Percentiles rank a stretch among this genome's conserved stretches.
Conservation (phyloP, 371 early-diverging fungal genomes). For the Mortierella sp. region DNA sequence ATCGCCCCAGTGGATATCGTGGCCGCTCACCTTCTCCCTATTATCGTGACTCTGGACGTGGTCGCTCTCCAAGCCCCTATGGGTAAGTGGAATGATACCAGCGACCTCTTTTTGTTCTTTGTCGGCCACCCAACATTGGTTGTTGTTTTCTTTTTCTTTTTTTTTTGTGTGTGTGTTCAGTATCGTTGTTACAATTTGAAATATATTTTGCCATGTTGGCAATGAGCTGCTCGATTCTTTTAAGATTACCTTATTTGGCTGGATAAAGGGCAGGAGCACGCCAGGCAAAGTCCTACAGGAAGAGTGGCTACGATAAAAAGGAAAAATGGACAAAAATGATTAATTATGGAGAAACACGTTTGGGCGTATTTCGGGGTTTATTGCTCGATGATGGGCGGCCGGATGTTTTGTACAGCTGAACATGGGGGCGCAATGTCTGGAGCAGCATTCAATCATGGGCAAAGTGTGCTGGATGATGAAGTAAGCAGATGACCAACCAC, state of each 20-base stretch:
- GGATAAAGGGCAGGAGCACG: slow-evolving; percentile 12
- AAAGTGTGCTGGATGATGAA: slow-evolving; percentile 23
- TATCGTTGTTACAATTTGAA: not conserved
- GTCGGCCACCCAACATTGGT: not conserved
- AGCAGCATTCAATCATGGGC: slow-evolving; percentile 20
- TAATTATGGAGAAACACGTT: not conserved
- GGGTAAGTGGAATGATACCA: slow-evolving; percentile 40
- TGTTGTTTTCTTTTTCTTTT: not conserved
- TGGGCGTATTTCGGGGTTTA: slow-evolving; percentile 4
- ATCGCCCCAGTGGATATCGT: slow-evolving; percentile 51
- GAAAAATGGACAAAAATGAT: slow-evolving; percentile 3
- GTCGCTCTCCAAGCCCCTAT: slow-evolving; percentile 61
- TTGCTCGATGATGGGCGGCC: slow-evolving; percentile 6
- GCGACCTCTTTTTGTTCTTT: not conserved
- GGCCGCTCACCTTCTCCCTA: slow-evolving; percentile 62
- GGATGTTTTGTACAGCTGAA: not conserved
- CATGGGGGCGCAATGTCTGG: slow-evolving; percentile 8
- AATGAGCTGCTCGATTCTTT: not conserved
- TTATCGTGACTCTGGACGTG: slow-evolving; percentile 54
- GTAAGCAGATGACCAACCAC: slow-evolving; percentile 55
- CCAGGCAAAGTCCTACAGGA: slow-evolving; percentile 6
- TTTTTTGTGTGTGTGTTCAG: slow-evolving; percentile 2
- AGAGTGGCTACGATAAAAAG: slow-evolving; percentile 7
- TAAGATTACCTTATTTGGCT: not conserved
- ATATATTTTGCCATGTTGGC: not conserved